phyloP scores from a whole-genome alignment of 768 basidiomycete genomes.

The Rickenella mellea region DNA sequence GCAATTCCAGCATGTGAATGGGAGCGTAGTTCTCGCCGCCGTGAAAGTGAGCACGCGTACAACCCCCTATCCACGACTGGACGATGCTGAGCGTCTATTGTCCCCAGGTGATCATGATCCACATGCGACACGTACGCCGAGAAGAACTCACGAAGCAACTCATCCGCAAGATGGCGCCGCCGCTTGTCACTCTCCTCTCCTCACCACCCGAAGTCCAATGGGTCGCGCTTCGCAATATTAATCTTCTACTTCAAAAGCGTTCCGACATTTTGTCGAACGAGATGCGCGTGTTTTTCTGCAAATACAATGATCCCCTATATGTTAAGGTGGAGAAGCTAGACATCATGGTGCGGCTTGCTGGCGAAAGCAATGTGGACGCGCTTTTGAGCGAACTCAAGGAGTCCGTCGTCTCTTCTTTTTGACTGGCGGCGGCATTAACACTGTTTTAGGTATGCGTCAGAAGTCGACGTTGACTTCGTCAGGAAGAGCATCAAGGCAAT shows the following conservation, averaged over 20 bases:
- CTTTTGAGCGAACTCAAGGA: constrained; percentile 93
- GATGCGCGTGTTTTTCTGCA: constrained; percentile 99
- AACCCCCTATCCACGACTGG: neutral
- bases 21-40: constrained; percentile 92
- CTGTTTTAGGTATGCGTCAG: constrained; percentile 73
- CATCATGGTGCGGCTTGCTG: constrained; percentile 92
- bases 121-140: constrained; percentile 72
- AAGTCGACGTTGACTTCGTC: constrained; percentile 98
- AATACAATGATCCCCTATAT: constrained; percentile 98
- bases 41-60: constrained; percentile 55
- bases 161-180: constrained; percentile 95
- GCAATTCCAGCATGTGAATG: constrained; percentile 96
- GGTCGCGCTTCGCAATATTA: constrained; percentile 96
- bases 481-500: constrained; percentile 91
- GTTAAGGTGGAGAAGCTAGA: constrained; percentile 98
- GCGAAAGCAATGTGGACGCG: constrained; percentile 89
- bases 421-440: constrained; percentile 2
- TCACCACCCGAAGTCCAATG: constrained; percentile 98
- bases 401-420: constrained; percentile 33
- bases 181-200: constrained; percentile 88
- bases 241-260: constrained; percentile 89
- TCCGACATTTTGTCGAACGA: constrained; percentile 86
- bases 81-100: neutral
- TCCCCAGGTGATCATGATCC: constrained; percentile 88
- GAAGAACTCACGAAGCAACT: constrained; percentile 82